Conservation (phyloP, 192 early-diverging fungal genomes). For the Gaertneriomyces sp. region DNA sequence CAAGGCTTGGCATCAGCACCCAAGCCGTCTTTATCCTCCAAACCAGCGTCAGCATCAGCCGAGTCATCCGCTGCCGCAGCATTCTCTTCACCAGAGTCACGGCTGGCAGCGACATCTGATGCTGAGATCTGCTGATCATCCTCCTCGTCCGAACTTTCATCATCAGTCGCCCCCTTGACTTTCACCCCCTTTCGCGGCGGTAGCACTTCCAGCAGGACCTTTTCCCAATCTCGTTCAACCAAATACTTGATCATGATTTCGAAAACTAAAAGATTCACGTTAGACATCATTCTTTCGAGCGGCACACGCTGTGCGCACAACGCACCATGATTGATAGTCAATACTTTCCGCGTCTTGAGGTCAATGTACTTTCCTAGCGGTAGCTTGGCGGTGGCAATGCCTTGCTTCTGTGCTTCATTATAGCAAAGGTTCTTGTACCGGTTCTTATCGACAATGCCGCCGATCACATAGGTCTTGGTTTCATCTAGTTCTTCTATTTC, state of each 20-base stretch:
- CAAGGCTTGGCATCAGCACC: neutral
- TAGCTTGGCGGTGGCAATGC: conserved; percentile 71
- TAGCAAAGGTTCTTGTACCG: conserved; percentile 76
- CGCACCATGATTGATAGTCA: conserved; percentile 86
- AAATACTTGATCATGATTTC: conserved; percentile 84
- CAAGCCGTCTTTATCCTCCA: too few relatives aligned
- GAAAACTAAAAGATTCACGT: conserved; percentile 60
- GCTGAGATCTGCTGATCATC: neutral
- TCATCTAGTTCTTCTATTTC: conserved; percentile 64
- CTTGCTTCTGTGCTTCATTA: conserved; percentile 69
- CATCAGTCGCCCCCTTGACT: conserved; percentile 1
- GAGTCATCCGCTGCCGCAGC: too few relatives aligned
- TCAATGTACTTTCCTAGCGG: conserved; percentile 84
- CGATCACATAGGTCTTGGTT: conserved; percentile 81
- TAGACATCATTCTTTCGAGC: neutral
- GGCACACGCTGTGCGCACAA: too few relatives aligned
- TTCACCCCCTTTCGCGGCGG: conserved; percentile 71
- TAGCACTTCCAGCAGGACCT: conserved; percentile 84
- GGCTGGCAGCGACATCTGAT: too few relatives aligned
- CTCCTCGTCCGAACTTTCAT: neutral
- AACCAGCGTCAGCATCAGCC: neutral
- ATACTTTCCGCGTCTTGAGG: conserved; percentile 74
- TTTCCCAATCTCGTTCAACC: conserved; percentile 76
- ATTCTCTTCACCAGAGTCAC: too few relatives aligned
- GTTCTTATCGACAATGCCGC: conserved; percentile 95